Percentiles rank a stretch among this genome's conserved stretches.
phyloP scores from a whole-genome alignment of 345 rosid genomes.

The Eutrema yunnanense region DNA sequence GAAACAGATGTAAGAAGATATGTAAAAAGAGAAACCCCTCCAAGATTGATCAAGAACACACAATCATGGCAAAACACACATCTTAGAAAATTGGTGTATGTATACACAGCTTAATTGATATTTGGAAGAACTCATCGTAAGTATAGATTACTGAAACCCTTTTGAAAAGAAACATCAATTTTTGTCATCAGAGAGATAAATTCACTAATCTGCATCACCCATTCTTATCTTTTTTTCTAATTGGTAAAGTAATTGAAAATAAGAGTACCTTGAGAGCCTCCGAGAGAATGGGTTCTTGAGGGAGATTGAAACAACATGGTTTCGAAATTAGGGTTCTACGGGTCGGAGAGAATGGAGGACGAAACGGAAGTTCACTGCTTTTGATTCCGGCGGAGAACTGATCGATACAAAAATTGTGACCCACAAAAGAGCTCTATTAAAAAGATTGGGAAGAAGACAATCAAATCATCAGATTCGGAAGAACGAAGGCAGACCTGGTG shows the following conservation, averaged over 20 bases:
- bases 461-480: neutral
- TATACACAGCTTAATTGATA: neutral
- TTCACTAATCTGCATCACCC: neutral
- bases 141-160: neutral
- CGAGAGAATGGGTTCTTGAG: slow-evolving; percentile 32
- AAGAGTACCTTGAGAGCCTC: slow-evolving; percentile 30
- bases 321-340: slow-evolving; percentile 23
- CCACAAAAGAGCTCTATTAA: neutral
- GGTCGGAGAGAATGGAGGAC: neutral
- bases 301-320: slow-evolving; percentile 30
- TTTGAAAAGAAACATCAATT: neutral
- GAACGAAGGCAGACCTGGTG: slow-evolving; percentile 2
- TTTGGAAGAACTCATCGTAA: neutral
- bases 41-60: neutral
- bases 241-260: neutral
- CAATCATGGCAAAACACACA: neutral
- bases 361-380: neutral
- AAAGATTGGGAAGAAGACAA: neutral
- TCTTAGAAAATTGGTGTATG: neutral
- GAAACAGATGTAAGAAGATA: neutral
- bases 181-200: neutral
- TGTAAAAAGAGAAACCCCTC: neutral
- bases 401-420: neutral
- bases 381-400: slow-evolving; percentile 21
- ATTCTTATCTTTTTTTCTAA: neutral